Base-by-base conservation (phyloP, 2,329 filamentous ascomycete genomes). In the Curvularia sp. region DNA sequence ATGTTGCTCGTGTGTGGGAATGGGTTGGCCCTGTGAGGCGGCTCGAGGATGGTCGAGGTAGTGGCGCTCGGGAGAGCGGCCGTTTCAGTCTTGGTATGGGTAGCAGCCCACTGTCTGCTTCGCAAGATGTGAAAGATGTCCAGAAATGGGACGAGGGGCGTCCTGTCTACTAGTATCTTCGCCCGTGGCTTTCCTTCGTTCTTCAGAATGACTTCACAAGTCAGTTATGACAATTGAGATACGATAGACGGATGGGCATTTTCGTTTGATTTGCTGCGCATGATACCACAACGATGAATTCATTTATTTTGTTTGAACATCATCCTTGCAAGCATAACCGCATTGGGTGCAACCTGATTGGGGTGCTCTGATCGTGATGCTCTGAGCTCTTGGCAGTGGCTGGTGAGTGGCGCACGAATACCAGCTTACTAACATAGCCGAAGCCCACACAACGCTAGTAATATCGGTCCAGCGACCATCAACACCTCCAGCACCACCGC, bases 1-100 rank as follows among this genome's bases (percentile, higher is more conserved):
- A 83, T 67, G 84, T 88, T 49, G 83, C 85, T 47, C 81, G 86
- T 47, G 84, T 86, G 53, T 90, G 87, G 87, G 87, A 89, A 69
- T 89, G 87, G 87, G 85, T 88, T 64, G 87, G 87, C 6, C 84
- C 85, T 13, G 79, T 85, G 49, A 74, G 78, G 64, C 73, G 89
- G 45, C 74, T 83, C 59, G 74, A 80, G 28, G 77, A 77, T 59
- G 73, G 73, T 8, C 65, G 74, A 10, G 70, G 74, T 48, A 73
- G 73, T 43, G 66, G 41, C n/a, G 41, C 13, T n/a, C 41, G 41
- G n/a, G 41, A 43, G 3, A 27, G 41, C 13, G 41, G 66, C n/a
- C 72, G 71, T 27, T 69, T 69, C 46, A 77, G 72, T 55, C 54
- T 73, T 30, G 75, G 71, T n/a, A 60, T 66, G 46, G 65, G 65